Evolutionary conservation across 768 basidiomycete species (phyloP).

Genomic region (Lactifluus piperatus): DNA sequence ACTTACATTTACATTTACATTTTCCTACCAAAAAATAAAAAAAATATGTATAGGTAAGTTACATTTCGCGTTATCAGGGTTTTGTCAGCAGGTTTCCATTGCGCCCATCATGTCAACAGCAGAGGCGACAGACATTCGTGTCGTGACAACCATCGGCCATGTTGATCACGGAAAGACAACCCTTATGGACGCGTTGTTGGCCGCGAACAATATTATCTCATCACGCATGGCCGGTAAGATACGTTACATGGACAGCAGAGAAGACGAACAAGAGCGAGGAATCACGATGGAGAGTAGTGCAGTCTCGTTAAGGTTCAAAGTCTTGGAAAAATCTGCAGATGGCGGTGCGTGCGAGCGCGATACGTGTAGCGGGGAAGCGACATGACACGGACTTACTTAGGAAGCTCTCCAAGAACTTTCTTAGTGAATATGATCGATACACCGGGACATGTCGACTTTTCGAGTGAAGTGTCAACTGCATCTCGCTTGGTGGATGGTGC

Average conservation of each 20-base stretch:
- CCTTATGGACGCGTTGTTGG: constrained; percentile 88
- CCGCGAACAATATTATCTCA: constrained; percentile 97
- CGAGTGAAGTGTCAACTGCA: constrained; percentile 92
- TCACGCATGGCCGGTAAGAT: constrained; percentile 91
- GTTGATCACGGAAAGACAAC: constrained; percentile 97
- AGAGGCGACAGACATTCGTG: constrained; percentile 47
- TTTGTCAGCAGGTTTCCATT: too few relatives aligned
- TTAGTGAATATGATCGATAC: constrained; percentile 96
- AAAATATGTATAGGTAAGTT: too few relatives aligned
- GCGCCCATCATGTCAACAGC: constrained; percentile 18
- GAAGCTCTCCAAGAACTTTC: constrained; percentile 55
- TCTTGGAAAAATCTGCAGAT: constrained; percentile 44
- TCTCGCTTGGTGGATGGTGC: constrained; percentile 93
- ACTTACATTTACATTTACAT: too few relatives aligned
- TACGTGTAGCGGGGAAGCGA: constrained; percentile 4
- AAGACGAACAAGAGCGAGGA: constrained; percentile 95
- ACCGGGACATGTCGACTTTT: constrained; percentile 98
- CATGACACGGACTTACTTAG: constrained; percentile 37
- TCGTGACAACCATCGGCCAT: constrained; percentile 81
- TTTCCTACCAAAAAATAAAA: too few relatives aligned
- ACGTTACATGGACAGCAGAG: constrained; percentile 88
- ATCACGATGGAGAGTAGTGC: constrained; percentile 99
- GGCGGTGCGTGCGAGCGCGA: constrained; percentile 42
- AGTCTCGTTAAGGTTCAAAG: constrained; percentile 82
- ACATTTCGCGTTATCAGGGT: too few relatives aligned